These are phyloP conservation scores for Alternaria gaisen DNA, from an alignment of 2,329 filamentous ascomycete genomes.

Conservation along the genomic window DNA sequence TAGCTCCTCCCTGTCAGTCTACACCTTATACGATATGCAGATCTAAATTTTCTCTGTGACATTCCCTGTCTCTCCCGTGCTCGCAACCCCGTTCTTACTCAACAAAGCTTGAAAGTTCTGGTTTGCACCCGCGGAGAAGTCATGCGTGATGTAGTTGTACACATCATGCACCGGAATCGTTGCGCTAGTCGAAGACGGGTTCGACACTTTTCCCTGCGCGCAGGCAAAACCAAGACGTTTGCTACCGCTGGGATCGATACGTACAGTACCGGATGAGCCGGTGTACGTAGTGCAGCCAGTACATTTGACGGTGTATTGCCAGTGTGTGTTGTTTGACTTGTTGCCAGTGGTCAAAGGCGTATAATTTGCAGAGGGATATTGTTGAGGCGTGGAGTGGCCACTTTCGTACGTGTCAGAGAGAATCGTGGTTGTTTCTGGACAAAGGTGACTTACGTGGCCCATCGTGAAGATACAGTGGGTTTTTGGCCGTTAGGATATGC, in stretches of 20 bases:
- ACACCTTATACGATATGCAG: neutral
- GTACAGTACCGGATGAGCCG: constrained; percentile 20
- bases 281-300: constrained; percentile 41
- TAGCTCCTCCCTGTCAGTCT: neutral
- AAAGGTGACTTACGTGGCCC: constrained; percentile 38
- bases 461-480: constrained; percentile 38
- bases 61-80: neutral
- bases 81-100: constrained; percentile 32
- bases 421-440: rapidly evolving
- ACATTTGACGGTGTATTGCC: constrained; percentile 44
- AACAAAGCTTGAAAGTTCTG: constrained; percentile 36
- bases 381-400: constrained; percentile 31
- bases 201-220: constrained; percentile 29
- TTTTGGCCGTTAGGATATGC: constrained; percentile 40
- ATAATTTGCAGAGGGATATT: constrained; percentile 39
- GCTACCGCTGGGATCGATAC: constrained; percentile 32
- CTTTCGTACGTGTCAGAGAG: constrained; percentile 16
- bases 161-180: constrained; percentile 39
- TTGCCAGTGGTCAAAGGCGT: constrained; percentile 36
- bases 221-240: constrained; percentile 37
- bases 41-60: neutral
- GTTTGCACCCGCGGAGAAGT: constrained; percentile 38
- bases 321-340: constrained; percentile 42
- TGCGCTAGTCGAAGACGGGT: constrained; percentile 31
- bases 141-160: constrained; percentile 42